Evolutionary conservation across 1,139 yeast species (phyloP), one percentile per base, ranked within the genome.

Genomic region (Schwanniomyces etchellsii): DNA sequence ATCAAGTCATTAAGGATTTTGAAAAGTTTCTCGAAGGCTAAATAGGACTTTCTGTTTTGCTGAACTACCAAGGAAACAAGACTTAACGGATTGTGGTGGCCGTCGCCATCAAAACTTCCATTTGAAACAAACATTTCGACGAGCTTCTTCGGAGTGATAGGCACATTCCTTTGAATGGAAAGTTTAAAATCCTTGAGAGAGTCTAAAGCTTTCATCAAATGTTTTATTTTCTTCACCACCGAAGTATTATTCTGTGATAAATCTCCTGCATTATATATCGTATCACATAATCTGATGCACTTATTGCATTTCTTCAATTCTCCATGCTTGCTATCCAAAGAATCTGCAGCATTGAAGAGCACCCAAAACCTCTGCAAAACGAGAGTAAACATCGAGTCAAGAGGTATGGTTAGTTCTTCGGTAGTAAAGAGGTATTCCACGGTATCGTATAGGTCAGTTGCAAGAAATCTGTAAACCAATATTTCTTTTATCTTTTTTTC

Each of bases 31-130:
- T 61, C 67, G 24, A 59, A 53, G n/a, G 77, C 68, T 32, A 60
- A 48, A 39, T 78, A 79, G 5, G 81, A 64, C 17, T 59, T 58
- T 0, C 72, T 65, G 43, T 81, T 80, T 27, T 74, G 59, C 37
- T 77, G 84, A 12, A 80, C 52, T 4, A 80, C 58, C 5, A 47
- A 33, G 4, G 62, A 50, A 1, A 64, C 47, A 25, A 67, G 40
- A 3, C 48, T 48, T 37, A 61, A 41, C 1, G 61, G 60, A 5
- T 51, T 41, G 12, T 32, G 27, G 14, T 39, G 45, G 14, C 28
- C 33, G 11, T 24, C 22, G 5, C n/a, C 14, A 14, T 26, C 24
- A 15, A 16, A 23, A 5, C 14, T 9, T 11, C 42, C 26, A 24
- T 44, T 34, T 2, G 45, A 41, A 3, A 51, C 48, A 29, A 57